Evolutionary conservation across 2,329 filamentous ascomycete genomes (phyloP), one percentile per base, ranked within the genome.

Genomic region (Fusarium staphyleae): DNA sequence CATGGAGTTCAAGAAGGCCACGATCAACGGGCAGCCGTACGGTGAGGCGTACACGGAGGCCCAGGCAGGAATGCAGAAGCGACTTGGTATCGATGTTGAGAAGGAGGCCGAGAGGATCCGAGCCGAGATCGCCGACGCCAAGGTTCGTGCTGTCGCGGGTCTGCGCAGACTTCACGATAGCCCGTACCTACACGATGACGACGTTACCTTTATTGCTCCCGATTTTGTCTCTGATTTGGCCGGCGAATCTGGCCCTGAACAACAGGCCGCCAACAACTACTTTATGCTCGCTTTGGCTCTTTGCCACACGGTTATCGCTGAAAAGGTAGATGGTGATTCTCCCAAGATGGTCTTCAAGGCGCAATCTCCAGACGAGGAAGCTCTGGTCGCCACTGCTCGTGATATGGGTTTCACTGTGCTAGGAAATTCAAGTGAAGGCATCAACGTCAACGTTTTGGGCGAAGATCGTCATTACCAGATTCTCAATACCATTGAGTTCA

Each of bases 1-100:
- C 80, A 98, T 99, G 95, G 96, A 99, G 73, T 99, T 98, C 84
- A 99, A 98, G 75, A 99, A 99, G 75, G 92, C 89, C 48, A 96
- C 93, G 0, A 88, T 99, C 74, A 98, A 98, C 68, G 93, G 93
- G n/a, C 85, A 95, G 55, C 87, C 93, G 0, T 99, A 99, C 65
- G 95, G 96, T 57, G 95, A 99, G 76, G 95, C 95, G 1, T 99
- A 97, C 69, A 99, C 96, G 0, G 95, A 99, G 74, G 95, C 95
- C 1, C 91, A 96, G 73, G 90, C 93, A 44, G 95, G 95, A 51
- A 95, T 99, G 90, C 92, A 96, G 71, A 92, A 93, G 74, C 86
- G 95, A 55, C 78, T 93, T 73, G 95, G 95, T 41, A 83, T 96
- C 43, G 87, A 98, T 69, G 88, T 93, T 4, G 93, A 93, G 60